Conservation (phyloP, 2,329 filamentous ascomycete genomes). For the Fusarium metavorans region DNA sequence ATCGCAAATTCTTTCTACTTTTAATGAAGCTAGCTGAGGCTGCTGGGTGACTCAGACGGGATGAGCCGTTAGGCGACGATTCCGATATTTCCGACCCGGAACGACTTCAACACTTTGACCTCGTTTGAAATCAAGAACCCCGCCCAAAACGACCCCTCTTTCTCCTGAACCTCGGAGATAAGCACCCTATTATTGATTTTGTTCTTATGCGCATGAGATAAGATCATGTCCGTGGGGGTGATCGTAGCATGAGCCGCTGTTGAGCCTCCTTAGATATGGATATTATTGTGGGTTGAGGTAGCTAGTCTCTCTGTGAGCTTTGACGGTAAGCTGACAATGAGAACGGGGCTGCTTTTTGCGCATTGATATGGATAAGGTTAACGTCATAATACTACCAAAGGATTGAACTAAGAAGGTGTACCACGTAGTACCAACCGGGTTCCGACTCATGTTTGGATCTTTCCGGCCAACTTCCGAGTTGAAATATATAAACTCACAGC, state of each 20-base stretch:
- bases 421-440: background rate
- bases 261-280: background rate
- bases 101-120: background rate
- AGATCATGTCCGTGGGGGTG: background rate
- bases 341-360: background rate
- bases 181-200: background rate
- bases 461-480: background rate
- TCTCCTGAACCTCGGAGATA: background rate
- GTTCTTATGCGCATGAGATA: background rate
- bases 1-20: background rate
- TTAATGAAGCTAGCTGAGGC: background rate
- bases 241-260: background rate
- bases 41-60: background rate
- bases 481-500: background rate
- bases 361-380: background rate
- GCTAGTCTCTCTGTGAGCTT: background rate
- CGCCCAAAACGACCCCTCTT: background rate
- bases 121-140: background rate
- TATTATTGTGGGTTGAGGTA: background rate
- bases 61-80: background rate
- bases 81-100: background rate
- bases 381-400: background rate
- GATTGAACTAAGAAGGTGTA: background rate
- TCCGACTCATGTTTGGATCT: background rate
- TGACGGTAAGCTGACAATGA: background rate